A percentile compares a stretch with the other conserved stretches of the same genome.
phyloP scores from a whole-genome alignment of 2,329 filamentous ascomycete genomes.

The Cladosporium sp. region DNA sequence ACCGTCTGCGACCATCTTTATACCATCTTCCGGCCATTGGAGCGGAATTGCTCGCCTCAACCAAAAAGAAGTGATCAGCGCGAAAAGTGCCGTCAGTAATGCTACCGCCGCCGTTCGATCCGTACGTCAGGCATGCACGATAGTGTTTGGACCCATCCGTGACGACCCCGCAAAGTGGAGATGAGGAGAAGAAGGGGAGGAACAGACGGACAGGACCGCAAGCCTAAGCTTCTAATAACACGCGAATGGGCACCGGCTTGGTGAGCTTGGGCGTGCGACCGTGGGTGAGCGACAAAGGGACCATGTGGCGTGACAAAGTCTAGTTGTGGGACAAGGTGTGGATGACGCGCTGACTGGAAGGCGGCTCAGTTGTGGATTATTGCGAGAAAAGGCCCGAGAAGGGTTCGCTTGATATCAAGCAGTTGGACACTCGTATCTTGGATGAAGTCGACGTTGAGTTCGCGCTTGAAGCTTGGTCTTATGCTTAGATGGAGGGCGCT shows the following conservation, averaged over 20 bases:
- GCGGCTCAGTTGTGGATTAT: neutral
- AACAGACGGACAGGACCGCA: constrained; percentile 6
- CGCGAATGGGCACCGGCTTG: neutral
- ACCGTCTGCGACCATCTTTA: constrained; percentile 7
- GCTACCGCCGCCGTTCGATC: constrained; percentile 6
- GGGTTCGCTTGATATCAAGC: neutral
- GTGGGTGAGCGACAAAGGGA: neutral
- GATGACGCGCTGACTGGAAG: too few relatives aligned
- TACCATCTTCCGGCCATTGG: constrained; percentile 5
- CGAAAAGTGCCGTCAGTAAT: constrained; percentile 8
- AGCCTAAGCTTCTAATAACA: constrained; percentile 1
- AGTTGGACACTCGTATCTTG: neutral
- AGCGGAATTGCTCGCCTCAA: neutral
- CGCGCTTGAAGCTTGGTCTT: constrained; percentile 8
- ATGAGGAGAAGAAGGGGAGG: neutral
- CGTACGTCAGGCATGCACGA: neutral
- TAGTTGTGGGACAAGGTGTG: neutral
- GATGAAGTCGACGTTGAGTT: constrained; percentile 10
- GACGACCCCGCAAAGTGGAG: constrained; percentile 11
- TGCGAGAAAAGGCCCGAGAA: constrained; percentile 11
- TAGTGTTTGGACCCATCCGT: neutral
- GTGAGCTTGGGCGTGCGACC: neutral
- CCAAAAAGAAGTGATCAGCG: constrained; percentile 6
- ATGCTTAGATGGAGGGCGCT: neutral
- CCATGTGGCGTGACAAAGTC: constrained; percentile 4